Evolutionary conservation across 176 grass and related monocot genomes (phyloP).

Genomic region (Phyllostachys edulis): DNA sequence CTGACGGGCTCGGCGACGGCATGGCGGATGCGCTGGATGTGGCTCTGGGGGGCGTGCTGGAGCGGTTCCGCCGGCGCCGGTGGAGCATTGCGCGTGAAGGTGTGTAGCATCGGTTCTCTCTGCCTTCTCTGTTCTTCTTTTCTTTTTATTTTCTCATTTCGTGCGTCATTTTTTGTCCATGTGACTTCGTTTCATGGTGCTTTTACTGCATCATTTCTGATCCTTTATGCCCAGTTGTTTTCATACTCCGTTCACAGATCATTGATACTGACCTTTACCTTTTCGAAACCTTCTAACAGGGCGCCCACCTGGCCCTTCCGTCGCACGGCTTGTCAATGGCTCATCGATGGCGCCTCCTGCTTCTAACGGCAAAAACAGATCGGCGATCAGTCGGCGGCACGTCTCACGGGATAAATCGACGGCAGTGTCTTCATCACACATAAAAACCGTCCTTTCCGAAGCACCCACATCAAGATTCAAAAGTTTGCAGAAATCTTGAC

Average conservation of each 20-base stretch:
- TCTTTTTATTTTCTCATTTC: neutral
- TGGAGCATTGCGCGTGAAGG: conserved; percentile 13
- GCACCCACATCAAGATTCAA: conserved; percentile 6
- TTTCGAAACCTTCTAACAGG: conserved; percentile 6
- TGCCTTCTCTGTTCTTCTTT: neutral
- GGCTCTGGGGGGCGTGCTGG: conserved; percentile 52
- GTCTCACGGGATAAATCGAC: neutral
- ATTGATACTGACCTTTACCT: neutral
- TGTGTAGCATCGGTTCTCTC: neutral
- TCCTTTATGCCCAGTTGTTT: neutral
- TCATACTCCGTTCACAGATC: neutral
- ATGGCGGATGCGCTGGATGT: conserved; percentile 71
- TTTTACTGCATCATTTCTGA: neutral
- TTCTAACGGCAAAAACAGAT: neutral
- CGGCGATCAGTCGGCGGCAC: neutral
- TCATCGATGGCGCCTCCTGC: neutral
- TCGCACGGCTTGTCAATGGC: neutral
- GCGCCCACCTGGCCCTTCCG: neutral
- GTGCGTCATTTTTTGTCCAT: neutral
- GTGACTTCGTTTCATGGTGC: neutral
- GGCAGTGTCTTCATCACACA: neutral
- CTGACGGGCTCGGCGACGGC: conserved; percentile 56
- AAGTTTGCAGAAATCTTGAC: conserved; percentile 25
- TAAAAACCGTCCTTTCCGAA: conserved; percentile 2
- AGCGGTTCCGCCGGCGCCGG: conserved; percentile 41